phyloP scores from a whole-genome alignment of 2,329 filamentous ascomycete genomes.

The Leptographium procerum region DNA sequence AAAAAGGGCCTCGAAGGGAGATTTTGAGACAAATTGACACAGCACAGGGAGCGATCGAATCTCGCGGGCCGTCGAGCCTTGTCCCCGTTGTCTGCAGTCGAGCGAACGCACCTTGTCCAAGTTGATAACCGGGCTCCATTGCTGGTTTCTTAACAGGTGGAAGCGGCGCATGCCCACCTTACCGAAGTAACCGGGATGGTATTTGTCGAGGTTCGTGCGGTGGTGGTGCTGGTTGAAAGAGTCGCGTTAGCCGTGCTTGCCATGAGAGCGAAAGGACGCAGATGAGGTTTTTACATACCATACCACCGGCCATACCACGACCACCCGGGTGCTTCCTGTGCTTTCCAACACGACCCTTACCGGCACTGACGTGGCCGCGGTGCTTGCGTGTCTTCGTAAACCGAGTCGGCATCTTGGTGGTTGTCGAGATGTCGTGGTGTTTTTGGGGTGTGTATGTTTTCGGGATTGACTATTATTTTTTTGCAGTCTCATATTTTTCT shows the following conservation, averaged over 20 bases:
- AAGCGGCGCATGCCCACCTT: constrained; percentile 95
- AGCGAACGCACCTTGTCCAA: constrained; percentile 68
- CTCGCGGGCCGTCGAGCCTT: not conserved
- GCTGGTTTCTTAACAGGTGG: constrained; percentile 91
- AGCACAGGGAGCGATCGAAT: not conserved
- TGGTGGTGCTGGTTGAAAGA: constrained; percentile 62
- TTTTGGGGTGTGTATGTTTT: not conserved
- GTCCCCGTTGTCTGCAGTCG: not conserved
- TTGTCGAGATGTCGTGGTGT: constrained; percentile 6
- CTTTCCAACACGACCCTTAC: constrained; percentile 97
- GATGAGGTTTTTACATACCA: constrained; percentile 21
- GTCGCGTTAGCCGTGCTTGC: not conserved
- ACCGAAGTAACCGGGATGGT: constrained; percentile 98
- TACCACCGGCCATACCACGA: constrained; percentile 87
- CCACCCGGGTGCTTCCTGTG: constrained; percentile 84
- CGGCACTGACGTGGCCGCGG: constrained; percentile 96
- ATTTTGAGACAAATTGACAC: not conserved
- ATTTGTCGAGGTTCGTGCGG: constrained; percentile 74
- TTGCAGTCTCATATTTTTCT: not conserved
- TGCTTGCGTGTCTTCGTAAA: constrained; percentile 68
- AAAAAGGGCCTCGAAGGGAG: not conserved
- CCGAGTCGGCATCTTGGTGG: constrained; percentile 48
- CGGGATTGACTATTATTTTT: not conserved
- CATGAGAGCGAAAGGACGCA: not conserved
- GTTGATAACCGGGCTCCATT: constrained; percentile 99